Evolutionary conservation across 495 filamentous ascomycete genomes (phyloP).

Genomic region (Lasiosphaeria hispida): DNA sequence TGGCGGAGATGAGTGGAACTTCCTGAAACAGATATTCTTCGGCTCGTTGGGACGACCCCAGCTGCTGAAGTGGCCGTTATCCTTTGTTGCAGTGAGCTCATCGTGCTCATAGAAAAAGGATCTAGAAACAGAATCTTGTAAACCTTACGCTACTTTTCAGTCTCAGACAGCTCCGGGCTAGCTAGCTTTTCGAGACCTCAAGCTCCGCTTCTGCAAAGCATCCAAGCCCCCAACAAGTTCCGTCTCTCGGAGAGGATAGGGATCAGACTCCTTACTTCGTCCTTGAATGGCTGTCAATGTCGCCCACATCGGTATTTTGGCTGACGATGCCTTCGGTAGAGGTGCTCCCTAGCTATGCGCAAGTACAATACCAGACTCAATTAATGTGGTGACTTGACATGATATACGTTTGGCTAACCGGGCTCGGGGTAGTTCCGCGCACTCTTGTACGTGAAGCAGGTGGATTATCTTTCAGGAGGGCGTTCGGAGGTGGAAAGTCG

Average conservation of each 20-base stretch:
- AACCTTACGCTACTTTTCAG: neutral
- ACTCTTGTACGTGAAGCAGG: slow-evolving; percentile 9
- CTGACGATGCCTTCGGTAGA: slow-evolving; percentile 3
- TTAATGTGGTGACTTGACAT: neutral
- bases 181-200: slow-evolving; percentile 1
- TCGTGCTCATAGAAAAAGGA: slow-evolving; percentile 4
- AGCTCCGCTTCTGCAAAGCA: neutral
- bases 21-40: slow-evolving; percentile 1
- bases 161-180: neutral
- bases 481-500: too few species aligned
- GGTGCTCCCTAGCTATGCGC: neutral
- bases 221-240: slow-evolving; percentile 1
- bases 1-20: slow-evolving; percentile 2
- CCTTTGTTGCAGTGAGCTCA: neutral
- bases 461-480: too few species aligned
- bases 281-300: slow-evolving; percentile 3
- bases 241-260: neutral
- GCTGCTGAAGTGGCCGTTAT: neutral
- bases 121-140: slow-evolving; percentile 3
- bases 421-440: neutral
- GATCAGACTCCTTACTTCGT: neutral
- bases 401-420: neutral
- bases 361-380: neutral
- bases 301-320: slow-evolving; percentile 2
- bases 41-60: neutral